A percentile compares a stretch with the other conserved stretches of the same genome.
Evolutionary conservation across 1,284 basidiomycete species (phyloP).

Genomic region (Malassezia obtusa): DNA sequence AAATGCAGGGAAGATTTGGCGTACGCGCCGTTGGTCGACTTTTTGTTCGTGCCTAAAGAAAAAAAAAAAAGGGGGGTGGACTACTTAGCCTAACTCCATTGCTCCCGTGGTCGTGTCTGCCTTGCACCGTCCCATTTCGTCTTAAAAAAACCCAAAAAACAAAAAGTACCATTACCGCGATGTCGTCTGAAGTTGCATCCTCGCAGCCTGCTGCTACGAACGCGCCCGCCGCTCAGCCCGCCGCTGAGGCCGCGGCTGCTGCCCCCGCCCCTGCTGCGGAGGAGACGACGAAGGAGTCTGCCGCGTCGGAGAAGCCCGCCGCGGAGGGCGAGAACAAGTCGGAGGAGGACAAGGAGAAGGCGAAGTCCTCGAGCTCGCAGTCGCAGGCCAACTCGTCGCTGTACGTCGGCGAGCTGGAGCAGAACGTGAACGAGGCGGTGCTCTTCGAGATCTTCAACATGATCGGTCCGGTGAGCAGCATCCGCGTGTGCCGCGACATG

Average conservation of each 20-base stretch:
- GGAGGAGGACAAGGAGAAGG: neutral
- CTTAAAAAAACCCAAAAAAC: slow-evolving; percentile 14
- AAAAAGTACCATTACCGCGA: slow-evolving; percentile 3
- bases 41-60: neutral
- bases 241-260: slow-evolving; percentile 3
- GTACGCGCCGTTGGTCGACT: neutral
- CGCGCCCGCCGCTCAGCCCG: slow-evolving; percentile 2
- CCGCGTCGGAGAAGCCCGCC: slow-evolving; percentile 2
- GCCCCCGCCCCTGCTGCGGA: slow-evolving; percentile 4
- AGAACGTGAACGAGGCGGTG: slow-evolving; percentile 96
- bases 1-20: neutral
- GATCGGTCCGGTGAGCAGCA: slow-evolving; percentile 97
- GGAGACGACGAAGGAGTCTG: neutral
- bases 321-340: neutral
- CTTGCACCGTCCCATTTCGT: neutral
- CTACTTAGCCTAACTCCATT: neutral
- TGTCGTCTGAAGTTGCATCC: slow-evolving; percentile 19
- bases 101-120: neutral
- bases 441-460: slow-evolving; percentile 99
- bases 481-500: slow-evolving; percentile 98
- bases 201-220: slow-evolving; percentile 17
- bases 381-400: slow-evolving; percentile 59
- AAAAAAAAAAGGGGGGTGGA: too few species aligned
- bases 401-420: slow-evolving; percentile 98
- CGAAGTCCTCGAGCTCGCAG: slow-evolving; percentile 10